Conservation (phyloP, 1,284 basidiomycete genomes). For the Pascua guehoae region DNA sequence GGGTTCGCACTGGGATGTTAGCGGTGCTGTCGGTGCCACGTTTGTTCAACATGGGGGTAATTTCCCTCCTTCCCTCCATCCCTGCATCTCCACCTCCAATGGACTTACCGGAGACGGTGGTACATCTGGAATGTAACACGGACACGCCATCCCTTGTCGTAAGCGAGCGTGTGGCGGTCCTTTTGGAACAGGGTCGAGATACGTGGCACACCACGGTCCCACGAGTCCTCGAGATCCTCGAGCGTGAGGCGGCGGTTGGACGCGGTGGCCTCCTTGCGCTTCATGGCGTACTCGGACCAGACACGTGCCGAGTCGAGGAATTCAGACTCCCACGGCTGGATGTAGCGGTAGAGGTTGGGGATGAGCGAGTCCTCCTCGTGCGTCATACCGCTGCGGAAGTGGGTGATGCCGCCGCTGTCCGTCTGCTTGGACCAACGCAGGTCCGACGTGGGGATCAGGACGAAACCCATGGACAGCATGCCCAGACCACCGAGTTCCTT, state of each 20-base stretch:
- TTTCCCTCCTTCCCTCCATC: too few relatives aligned
- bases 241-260: conserved; percentile 93
- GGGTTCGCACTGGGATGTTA: conserved; percentile 62
- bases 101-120: conserved; percentile 57
- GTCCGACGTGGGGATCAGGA: conserved; percentile 95
- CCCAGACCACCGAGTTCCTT: conserved; percentile 96
- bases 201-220: conserved; percentile 89
- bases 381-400: conserved; percentile 96
- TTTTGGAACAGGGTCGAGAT: conserved; percentile 62
- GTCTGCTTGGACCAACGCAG: conserved; percentile 98
- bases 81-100: too few relatives aligned
- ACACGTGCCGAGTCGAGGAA: conserved; percentile 97
- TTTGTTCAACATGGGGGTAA: too few relatives aligned
- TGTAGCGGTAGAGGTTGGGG: conserved; percentile 95
- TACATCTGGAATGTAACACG: conserved; percentile 98
- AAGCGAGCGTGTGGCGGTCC: conserved; percentile 93
- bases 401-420: conserved; percentile 85
- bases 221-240: conserved; percentile 96
- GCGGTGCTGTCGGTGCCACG: not conserved
- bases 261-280: conserved; percentile 96
- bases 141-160: conserved; percentile 94
- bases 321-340: conserved; percentile 98
- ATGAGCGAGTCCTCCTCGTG: conserved; percentile 93
- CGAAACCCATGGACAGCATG: conserved; percentile 99
- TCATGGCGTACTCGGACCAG: conserved; percentile 99